Evolutionary conservation across 225 moss, liverwort and hornwort genomes (phyloP).

Genomic region (Rhytidiadelphus loreus): DNA sequence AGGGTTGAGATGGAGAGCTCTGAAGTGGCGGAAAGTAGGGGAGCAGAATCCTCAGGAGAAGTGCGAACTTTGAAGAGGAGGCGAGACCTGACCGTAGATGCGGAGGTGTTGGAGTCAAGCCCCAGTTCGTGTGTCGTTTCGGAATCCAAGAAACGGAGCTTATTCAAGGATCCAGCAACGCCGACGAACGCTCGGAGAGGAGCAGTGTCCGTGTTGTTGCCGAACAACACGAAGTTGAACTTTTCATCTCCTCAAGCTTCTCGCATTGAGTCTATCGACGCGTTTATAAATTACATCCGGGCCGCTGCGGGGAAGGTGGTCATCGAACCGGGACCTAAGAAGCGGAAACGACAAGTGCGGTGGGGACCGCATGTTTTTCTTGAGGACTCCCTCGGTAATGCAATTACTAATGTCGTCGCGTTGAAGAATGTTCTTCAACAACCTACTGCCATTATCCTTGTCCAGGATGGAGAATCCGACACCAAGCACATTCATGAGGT

Average conservation of each 20-base stretch:
- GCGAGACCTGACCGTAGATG: background rate
- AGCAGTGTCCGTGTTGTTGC: constrained; percentile 5
- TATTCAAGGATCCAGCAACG: background rate
- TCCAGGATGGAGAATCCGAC: constrained; percentile 28
- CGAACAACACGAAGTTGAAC: background rate
- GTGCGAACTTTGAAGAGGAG: background rate
- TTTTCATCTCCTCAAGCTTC: background rate
- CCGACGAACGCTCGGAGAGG: background rate
- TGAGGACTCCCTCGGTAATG: constrained; percentile 2
- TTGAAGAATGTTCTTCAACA: background rate
- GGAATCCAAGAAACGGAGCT: background rate
- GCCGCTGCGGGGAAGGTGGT: background rate
- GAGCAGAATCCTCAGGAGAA: background rate
- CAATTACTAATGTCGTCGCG: background rate
- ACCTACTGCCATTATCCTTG: background rate
- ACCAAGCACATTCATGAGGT: constrained; percentile 15
- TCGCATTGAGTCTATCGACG: background rate
- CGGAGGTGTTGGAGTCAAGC: background rate
- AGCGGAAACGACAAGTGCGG: background rate
- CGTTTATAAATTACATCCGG: background rate
- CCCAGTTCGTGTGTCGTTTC: constrained; percentile 3
- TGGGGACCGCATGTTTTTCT: constrained; percentile 14
- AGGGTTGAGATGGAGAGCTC: background rate
- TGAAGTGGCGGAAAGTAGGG: background rate
- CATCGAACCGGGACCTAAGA: background rate